phyloP scores from a whole-genome alignment of 140 eudicot species.

The Oenanthe javanica region DNA sequence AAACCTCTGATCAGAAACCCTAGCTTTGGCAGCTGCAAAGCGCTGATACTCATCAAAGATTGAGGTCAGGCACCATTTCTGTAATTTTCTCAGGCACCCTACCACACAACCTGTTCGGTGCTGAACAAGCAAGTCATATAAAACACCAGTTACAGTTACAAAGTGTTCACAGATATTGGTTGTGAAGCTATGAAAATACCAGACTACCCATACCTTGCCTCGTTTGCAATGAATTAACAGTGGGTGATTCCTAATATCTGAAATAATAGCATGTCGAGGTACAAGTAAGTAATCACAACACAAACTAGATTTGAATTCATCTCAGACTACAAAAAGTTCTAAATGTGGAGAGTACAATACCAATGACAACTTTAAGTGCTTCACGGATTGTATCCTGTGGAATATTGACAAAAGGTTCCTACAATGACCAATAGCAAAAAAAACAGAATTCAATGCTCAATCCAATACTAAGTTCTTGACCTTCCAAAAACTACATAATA shows the following conservation, averaged over 20 bases:
- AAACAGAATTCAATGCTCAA: neutral
- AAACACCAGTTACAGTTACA: neutral
- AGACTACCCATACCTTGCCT: slow-evolving; percentile 58
- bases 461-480: neutral
- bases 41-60: slow-evolving; percentile 85
- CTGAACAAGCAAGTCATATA: slow-evolving; percentile 27
- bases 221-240: slow-evolving; percentile 86
- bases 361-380: slow-evolving; percentile 68
- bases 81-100: slow-evolving; percentile 83
- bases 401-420: slow-evolving; percentile 81
- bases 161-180: neutral
- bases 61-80: slow-evolving; percentile 71
- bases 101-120: slow-evolving; percentile 92
- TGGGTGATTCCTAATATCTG: slow-evolving; percentile 79
- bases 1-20: slow-evolving; percentile 74
- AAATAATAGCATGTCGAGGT: slow-evolving; percentile 14
- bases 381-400: slow-evolving; percentile 78
- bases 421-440: neutral
- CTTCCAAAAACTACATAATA: neutral
- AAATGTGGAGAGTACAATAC: slow-evolving; percentile 21
- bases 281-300: slow-evolving; percentile 6
- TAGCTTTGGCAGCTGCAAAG: slow-evolving; percentile 86
- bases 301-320: neutral
- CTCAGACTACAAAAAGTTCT: neutral
- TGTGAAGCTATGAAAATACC: neutral